Evolutionary conservation across 306 rosid genomes (phyloP).

Genomic region (Trifolium pratense): DNA sequence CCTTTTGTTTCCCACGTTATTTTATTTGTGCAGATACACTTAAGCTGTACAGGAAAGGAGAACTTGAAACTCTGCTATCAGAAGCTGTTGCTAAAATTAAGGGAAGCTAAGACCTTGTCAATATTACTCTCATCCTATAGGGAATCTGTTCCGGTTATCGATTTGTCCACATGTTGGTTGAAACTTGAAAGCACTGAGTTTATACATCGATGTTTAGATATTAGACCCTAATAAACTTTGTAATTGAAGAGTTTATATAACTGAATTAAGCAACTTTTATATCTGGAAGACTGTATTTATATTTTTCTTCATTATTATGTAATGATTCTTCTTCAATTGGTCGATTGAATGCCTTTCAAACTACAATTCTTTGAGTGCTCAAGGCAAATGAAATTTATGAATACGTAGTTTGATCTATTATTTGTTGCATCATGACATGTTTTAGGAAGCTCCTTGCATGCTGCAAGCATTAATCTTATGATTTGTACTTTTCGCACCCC

Average conservation of each 20-base stretch:
- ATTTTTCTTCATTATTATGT: slow-evolving; percentile 13
- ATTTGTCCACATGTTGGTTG: slow-evolving; percentile 29
- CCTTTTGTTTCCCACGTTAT: slow-evolving; percentile 22
- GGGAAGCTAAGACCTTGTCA: slow-evolving; percentile 44
- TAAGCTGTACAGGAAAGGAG: slow-evolving; percentile 84
- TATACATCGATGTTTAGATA: slow-evolving; percentile 15
- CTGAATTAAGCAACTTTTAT: slow-evolving; percentile 25
- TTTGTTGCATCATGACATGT: not conserved
- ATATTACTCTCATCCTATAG: not conserved
- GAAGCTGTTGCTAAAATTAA: slow-evolving; percentile 67
- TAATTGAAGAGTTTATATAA: slow-evolving; percentile 13
- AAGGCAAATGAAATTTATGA: not conserved
- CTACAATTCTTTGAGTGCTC: not conserved
- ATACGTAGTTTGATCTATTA: not conserved
- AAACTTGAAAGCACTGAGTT: slow-evolving; percentile 32
- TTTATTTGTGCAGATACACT: slow-evolving; percentile 73
- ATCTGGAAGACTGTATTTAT: not conserved
- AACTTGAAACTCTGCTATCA: slow-evolving; percentile 76
- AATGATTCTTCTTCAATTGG: slow-evolving; percentile 26
- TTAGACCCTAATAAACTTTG: slow-evolving; percentile 21
- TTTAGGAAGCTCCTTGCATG: not conserved
- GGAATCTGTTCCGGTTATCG: slow-evolving; percentile 27
- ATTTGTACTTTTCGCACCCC: too few relatives aligned
- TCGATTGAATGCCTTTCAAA: not conserved
- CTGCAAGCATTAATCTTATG: not conserved